Conservation (phyloP, 345 rosid species). For the Fremontodendron californicum region DNA sequence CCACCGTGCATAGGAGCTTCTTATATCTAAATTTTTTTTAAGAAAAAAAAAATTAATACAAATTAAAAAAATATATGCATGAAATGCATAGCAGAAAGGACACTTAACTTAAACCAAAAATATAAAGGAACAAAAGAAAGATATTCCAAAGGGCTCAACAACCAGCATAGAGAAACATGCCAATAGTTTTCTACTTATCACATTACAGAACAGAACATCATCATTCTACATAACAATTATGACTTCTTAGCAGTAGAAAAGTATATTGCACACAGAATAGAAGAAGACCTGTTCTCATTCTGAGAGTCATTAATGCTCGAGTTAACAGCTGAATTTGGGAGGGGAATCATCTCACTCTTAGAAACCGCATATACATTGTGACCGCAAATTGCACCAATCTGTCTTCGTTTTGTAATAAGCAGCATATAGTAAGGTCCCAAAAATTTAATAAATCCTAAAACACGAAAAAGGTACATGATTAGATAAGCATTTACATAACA, state of each 20-base stretch:
- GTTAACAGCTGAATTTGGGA: conserved; percentile 57
- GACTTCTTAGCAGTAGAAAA: conserved; percentile 10
- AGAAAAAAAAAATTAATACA: conserved; percentile 16
- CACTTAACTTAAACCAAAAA: neutral
- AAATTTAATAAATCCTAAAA: conserved; percentile 83
- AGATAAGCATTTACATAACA: neutral
- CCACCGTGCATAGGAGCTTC: conserved; percentile 84
- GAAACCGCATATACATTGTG: conserved; percentile 77
- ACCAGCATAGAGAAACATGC: neutral
- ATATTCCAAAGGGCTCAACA: neutral
- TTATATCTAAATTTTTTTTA: no score
- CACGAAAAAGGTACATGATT: conserved; percentile 8
- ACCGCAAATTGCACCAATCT: conserved; percentile 85
- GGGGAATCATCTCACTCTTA: conserved; percentile 70
- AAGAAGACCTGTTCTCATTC: conserved; percentile 76
- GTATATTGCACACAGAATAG: conserved; percentile 18
- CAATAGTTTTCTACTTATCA: neutral
- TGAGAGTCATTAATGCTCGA: conserved; percentile 39
- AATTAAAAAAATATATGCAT: neutral
- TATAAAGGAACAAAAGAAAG: neutral
- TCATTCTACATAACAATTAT: conserved; percentile 4
- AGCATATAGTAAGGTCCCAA: conserved; percentile 97
- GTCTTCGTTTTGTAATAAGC: conserved; percentile 82
- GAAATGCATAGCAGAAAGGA: neutral
- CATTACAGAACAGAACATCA: neutral